A percentile compares a stretch with the other conserved stretches of the same genome.
These are phyloP conservation scores for Phytophthora litchii DNA, from an alignment of 352 stramenopile genomes.

Conservation along the genomic window DNA sequence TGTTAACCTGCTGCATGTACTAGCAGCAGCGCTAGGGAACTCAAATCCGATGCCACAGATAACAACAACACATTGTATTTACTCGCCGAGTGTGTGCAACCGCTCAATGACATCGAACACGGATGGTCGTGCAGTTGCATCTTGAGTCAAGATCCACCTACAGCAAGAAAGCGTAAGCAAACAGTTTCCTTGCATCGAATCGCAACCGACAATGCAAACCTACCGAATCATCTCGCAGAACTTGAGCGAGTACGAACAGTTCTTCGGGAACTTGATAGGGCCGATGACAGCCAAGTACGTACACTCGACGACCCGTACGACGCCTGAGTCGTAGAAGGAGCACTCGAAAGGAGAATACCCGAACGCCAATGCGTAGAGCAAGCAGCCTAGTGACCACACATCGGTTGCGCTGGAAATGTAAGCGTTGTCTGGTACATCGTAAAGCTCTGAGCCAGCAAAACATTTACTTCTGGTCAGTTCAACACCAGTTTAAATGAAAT, in stretches of 20 bases:
- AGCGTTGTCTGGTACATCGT: conserved; percentile 79
- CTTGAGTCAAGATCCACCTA: conserved; percentile 78
- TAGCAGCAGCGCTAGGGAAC: neutral
- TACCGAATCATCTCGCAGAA: conserved; percentile 83
- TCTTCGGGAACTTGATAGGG: conserved; percentile 78
- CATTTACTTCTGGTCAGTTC: conserved; percentile 5
- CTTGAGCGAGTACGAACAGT: conserved; percentile 54
- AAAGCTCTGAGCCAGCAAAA: conserved; percentile 62
- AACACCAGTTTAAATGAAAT: neutral
- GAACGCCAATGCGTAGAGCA: conserved; percentile 90
- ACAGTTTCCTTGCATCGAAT: conserved; percentile 5
- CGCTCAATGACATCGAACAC: conserved; percentile 76
- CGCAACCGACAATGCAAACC: conserved; percentile 2
- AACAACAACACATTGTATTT: too few relatives aligned
- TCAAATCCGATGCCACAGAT: too few relatives aligned
- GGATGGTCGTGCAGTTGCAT: conserved; percentile 49
- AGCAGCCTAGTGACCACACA: conserved; percentile 90
- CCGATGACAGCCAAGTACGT: conserved; percentile 88
- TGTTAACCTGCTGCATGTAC: too few relatives aligned
- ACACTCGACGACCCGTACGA: conserved; percentile 79
- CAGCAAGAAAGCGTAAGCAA: conserved; percentile 10
- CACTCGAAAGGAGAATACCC: conserved; percentile 91
- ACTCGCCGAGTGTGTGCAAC: conserved; percentile 41
- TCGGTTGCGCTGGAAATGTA: conserved; percentile 81
- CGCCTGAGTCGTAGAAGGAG: conserved; percentile 74